phyloP scores from a whole-genome alignment of 805 yeast species.

The Wickerhamia fluorescens region DNA sequence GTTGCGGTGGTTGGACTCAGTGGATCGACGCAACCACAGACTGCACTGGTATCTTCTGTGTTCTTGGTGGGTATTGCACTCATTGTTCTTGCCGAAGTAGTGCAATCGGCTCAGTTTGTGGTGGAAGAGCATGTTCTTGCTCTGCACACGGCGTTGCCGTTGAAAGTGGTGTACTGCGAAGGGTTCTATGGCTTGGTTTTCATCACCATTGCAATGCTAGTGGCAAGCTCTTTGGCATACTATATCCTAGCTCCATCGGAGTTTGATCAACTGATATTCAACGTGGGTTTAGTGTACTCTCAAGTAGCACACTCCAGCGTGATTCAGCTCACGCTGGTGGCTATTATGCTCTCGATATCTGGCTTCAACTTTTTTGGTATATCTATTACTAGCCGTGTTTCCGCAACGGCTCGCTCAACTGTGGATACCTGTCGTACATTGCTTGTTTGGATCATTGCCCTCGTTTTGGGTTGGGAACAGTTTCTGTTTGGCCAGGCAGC shows the following conservation, averaged over 20 bases:
- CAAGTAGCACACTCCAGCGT: constrained; percentile 39
- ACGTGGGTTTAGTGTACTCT: constrained; percentile 42
- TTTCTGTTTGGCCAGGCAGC: constrained; percentile 54
- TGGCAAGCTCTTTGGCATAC: constrained; percentile 38
- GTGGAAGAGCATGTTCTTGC: constrained; percentile 63
- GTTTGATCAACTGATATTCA: constrained; percentile 46
- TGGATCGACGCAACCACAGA: constrained; percentile 35
- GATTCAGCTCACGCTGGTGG: constrained; percentile 47
- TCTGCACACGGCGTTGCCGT: constrained; percentile 48
- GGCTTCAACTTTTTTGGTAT: constrained; percentile 69
- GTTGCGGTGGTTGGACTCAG: constrained; percentile 68
- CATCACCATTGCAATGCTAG: constrained; percentile 38
- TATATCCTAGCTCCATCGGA: constrained; percentile 18
- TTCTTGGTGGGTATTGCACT: constrained; percentile 47
- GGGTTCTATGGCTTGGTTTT: constrained; percentile 57
- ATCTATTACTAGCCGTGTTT: constrained; percentile 53
- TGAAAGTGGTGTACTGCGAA: constrained; percentile 65
- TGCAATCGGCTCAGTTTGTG: constrained; percentile 73
- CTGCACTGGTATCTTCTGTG: constrained; percentile 12
- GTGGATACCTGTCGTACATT: constrained; percentile 73
- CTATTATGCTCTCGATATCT: constrained; percentile 68
- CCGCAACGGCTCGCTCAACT: constrained; percentile 75
- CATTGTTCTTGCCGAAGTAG: constrained; percentile 54
- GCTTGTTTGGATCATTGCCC: constrained; percentile 67
- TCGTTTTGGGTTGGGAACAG: constrained; percentile 67